Conservation (phyloP, 2,329 filamentous ascomycete genomes). For the Hypoxylon sp. region DNA sequence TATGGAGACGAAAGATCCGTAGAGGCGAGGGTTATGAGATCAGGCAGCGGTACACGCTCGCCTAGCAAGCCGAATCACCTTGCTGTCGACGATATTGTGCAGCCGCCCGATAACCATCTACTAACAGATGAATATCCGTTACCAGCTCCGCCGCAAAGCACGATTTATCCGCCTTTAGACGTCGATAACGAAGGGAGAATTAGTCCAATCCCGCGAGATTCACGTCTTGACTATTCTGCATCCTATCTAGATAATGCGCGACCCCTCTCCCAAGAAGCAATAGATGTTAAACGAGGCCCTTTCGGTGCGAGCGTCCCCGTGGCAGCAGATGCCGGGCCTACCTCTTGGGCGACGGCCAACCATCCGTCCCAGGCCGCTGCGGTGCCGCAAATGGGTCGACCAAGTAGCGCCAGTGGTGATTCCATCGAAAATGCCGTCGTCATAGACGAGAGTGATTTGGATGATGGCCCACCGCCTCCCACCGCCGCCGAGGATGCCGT, state of each 20-base stretch:
- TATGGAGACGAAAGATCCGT: constrained; percentile 5
- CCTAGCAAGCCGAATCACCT: constrained; percentile 19
- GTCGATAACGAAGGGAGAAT: constrained; percentile 20
- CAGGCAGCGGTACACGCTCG: constrained; percentile 15
- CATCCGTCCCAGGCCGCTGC: constrained; percentile 23
- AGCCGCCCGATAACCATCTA: neutral
- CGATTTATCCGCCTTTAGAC: constrained; percentile 36
- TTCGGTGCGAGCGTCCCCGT: constrained; percentile 10
- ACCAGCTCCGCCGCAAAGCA: constrained; percentile 2
- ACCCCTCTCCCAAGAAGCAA: constrained; percentile 11
- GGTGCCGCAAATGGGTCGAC: constrained; percentile 23
- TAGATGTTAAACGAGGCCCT: constrained; percentile 14
- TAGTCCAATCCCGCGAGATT: constrained; percentile 9
- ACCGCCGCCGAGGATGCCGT: constrained; percentile 33
- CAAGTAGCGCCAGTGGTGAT: constrained; percentile 34
- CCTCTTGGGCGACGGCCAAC: constrained; percentile 43
- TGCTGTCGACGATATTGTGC: constrained; percentile 14
- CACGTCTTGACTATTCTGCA: constrained; percentile 36
- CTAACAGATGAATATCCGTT: constrained; percentile 15
- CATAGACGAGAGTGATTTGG: constrained; percentile 44
- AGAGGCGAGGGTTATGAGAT: neutral
- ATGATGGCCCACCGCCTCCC: constrained; percentile 34
- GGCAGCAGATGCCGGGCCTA: constrained; percentile 14
- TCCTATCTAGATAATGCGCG: constrained; percentile 36
- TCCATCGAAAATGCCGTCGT: constrained; percentile 42